Evolutionary conservation across 1,284 basidiomycete species (phyloP), one percentile per base, ranked within the genome.

Genomic region (Ceratobasidium sp.): DNA sequence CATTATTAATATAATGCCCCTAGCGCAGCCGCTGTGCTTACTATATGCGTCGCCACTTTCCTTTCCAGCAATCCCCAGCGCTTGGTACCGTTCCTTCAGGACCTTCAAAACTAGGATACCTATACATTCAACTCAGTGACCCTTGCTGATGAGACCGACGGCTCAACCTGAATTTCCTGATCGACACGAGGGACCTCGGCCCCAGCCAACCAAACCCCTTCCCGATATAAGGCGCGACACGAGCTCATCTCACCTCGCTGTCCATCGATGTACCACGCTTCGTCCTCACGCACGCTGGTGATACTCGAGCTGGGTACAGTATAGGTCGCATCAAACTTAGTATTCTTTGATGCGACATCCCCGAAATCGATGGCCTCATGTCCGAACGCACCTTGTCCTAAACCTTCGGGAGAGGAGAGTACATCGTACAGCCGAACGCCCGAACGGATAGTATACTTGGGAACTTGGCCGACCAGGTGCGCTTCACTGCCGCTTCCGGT

Each of bases 241-340:
- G 45, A 45, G 35, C 62, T 65, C 62, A 65, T 53, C 62, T 65
- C 62, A 65, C 62, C 62, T 65, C 47, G 62, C 42, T 29, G 62
- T 38, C 62, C 62, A 65, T 65, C 62, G 62, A 65, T 65, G 50
- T 3, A 50, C 49, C 62, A 65, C 49, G 62, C 62, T 12, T 22
- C 49, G 62, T 53, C 62, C 47, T 49, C 43, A 27, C 45, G 47
- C 15, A 43, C 47, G 20, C 45, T 64, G 20, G 52, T 52, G 32
- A 64, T 31, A 32, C 35, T 34, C 57, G 58, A 13, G 8, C 45
- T 50, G 32, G 22, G 45, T 35, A 52, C 27, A 29, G 58, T n/a
- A 35, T 35, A 55, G 32, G 32, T 34, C n/a, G 17, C 10, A 38
- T 60, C 49, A 65, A 53, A 57, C 55, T 32, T 40, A 27, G 43